Base-by-base conservation (phyloP, 306 rosid species). In the Cicer bijugum region DNA sequence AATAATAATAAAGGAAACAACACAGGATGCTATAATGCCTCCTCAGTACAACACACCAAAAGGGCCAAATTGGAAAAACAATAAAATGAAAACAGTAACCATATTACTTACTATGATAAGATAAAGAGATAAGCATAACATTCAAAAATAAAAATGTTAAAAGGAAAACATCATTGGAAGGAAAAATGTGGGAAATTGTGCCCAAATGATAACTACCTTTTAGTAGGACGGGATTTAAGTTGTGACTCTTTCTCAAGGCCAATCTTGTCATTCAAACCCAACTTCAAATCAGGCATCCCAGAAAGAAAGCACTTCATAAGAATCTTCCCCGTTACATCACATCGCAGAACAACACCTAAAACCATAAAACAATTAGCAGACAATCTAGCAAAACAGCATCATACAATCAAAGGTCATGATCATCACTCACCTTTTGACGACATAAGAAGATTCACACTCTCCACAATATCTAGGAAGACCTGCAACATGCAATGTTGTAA, bases 231-330 rank as follows among this genome's bases (percentile, higher is more conserved):
- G 69, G 96, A 78, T 84, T 90, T 90, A 67, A 90, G 73, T 81
- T 90, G 87, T 6, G 98, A 89, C 82, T 92, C 97, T 86, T 92
- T 92, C 88, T 92, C 98, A n/a, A 92, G 97, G 74, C 98, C 97
- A 85, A 93, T 89, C 83, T 90, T 93, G 77, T 93, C 98, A 82
- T 93, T 90, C 69, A 93, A 82, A 77, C 98, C 97, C 91, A 93
- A 87, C 90, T 93, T 93, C 76, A 90, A 85, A 81, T 90, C 93
- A 76, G 98, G 98, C 98, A 93, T 93, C 80, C 97, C 98, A 81
- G 97, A 93, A 42, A 90, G 97, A 71, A 93, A 90, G 88, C 97
- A 93, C 81, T 90, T 93, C 98, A 93, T 93, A 52, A 93, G 91
- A 79, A 93, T 62, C 91, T 93, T 93, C 80, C 96, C 97, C 11